phyloP scores from a whole-genome alignment of 352 stramenopile genomes.

The Globisporangium emineosum region DNA sequence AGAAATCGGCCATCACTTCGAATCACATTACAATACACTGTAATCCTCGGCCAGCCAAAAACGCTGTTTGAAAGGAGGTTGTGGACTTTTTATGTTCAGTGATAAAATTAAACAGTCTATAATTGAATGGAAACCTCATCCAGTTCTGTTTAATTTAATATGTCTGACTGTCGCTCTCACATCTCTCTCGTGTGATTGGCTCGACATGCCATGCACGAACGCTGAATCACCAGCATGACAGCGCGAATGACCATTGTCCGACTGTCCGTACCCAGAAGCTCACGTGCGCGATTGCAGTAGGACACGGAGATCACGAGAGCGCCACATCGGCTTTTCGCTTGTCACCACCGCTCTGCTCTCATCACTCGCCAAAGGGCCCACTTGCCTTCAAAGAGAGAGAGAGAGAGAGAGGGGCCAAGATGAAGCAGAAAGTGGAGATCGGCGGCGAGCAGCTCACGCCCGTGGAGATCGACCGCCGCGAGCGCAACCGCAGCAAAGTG shows the following conservation, averaged over 20 bases:
- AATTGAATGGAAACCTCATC: too few relatives aligned
- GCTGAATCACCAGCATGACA: neutral
- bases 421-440: slow-evolving; percentile 12
- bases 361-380: neutral
- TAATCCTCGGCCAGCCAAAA: too few relatives aligned
- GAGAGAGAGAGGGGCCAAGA: neutral
- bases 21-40: too few relatives aligned
- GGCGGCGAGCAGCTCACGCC: slow-evolving; percentile 23
- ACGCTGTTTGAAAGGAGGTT: too few relatives aligned
- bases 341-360: neutral
- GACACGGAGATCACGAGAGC: too few relatives aligned
- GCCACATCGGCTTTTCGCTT: neutral
- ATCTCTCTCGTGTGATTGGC: neutral
- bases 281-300: neutral
- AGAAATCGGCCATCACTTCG: too few relatives aligned
- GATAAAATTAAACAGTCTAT: too few relatives aligned
- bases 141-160: too few relatives aligned
- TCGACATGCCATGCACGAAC: neutral
- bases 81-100: too few relatives aligned
- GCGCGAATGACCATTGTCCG: neutral
- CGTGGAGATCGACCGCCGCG: slow-evolving; percentile 36
- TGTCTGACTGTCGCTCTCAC: neutral
- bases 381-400: neutral
- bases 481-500: slow-evolving; percentile 54
- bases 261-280: neutral